Conservation (phyloP, 2,329 filamentous ascomycete genomes). For the Xylariaceae sp. region DNA sequence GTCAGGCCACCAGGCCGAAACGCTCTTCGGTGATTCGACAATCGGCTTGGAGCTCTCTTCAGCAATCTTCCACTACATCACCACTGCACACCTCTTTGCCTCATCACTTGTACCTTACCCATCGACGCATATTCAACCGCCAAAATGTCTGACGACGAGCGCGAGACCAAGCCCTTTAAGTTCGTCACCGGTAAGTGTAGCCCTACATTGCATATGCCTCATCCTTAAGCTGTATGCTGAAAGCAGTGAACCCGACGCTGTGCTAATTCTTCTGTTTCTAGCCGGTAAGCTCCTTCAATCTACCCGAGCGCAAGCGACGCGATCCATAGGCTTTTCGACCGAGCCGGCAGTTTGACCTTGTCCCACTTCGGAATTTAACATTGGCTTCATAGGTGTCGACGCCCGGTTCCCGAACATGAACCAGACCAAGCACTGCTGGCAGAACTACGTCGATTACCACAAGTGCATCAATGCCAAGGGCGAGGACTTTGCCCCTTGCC, state of each 20-base stretch:
- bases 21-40: constrained; percentile 19
- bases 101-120: constrained; percentile 9
- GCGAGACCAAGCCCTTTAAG: constrained; percentile 98
- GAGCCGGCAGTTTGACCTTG: too few relatives aligned
- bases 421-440: constrained; percentile 99
- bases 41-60: constrained; percentile 12
- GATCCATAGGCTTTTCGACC: too few relatives aligned
- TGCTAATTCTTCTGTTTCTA: constrained; percentile 19
- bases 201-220: constrained; percentile 20
- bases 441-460: constrained; percentile 99
- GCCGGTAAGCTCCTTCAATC: constrained; percentile 21
- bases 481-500: constrained; percentile 96
- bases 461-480: constrained; percentile 99
- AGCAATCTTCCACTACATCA: constrained; percentile 29
- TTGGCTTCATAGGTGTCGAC: constrained; percentile 73
- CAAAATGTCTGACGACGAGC: constrained; percentile 90
- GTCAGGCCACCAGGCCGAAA: constrained; percentile 24
- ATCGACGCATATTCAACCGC: constrained; percentile 31
- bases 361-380: too few relatives aligned
- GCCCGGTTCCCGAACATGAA: constrained; percentile 99
- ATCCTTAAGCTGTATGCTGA: not conserved
- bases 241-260: not conserved
- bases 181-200: constrained; percentile 87
- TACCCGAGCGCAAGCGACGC: too few relatives aligned
- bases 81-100: constrained; percentile 9